Evolutionary conservation across 306 rosid genomes (phyloP).

Genomic region (Ormosia semicastrata): DNA sequence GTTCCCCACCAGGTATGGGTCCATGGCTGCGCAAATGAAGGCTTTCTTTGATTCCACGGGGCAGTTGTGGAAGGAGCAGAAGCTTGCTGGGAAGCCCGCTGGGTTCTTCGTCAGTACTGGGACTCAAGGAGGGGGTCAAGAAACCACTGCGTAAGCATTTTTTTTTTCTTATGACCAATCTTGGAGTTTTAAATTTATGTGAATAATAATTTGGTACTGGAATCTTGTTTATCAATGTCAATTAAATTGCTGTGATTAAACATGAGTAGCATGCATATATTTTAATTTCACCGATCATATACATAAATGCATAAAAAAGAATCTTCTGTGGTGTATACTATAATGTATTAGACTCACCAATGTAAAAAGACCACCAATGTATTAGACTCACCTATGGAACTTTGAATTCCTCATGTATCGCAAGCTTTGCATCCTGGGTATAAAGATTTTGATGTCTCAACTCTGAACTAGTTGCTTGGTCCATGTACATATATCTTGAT

Average conservation of each 20-base stretch:
- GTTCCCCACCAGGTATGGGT: constrained; percentile 88
- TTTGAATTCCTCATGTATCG: neutral
- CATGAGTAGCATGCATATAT: neutral
- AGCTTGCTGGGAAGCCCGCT: constrained; percentile 90
- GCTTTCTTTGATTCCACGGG: constrained; percentile 91
- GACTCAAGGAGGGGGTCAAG: constrained; percentile 99
- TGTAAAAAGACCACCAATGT: neutral
- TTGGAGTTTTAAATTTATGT: neutral
- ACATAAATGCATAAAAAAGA: neutral
- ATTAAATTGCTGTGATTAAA: neutral
- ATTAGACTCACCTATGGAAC: neutral
- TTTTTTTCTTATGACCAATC: neutral
- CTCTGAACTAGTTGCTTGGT: neutral
- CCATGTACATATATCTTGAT: neutral
- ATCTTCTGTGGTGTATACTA: neutral
- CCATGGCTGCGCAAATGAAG: constrained; percentile 98
- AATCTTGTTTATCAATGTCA: neutral
- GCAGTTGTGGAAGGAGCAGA: constrained; percentile 83
- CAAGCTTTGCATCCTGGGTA: neutral
- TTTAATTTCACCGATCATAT: too few species aligned
- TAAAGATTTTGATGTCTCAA: neutral
- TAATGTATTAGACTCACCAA: neutral
- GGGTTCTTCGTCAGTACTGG: constrained; percentile 95
- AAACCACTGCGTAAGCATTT: constrained; percentile 80
- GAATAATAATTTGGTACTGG: neutral